Evolutionary conservation across 768 basidiomycete species (phyloP), one percentile per base, ranked within the genome.

Genomic region (Cyathus striatus): DNA sequence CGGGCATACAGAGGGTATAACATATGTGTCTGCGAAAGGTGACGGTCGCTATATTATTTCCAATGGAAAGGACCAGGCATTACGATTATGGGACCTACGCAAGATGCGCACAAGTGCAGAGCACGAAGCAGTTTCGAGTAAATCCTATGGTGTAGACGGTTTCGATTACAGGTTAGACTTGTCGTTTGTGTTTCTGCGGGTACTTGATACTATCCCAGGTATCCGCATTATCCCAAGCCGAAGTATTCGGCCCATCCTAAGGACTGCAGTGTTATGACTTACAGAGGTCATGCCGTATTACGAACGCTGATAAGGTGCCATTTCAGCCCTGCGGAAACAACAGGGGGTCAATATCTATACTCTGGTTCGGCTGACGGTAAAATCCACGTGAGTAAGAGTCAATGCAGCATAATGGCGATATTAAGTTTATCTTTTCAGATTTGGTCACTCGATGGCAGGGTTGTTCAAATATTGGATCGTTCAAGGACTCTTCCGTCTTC

Each of bases 231-330:
- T 54, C 80, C 81, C 3, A 81, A 72, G 45, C 84, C 83, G 5
- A 70, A 61, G 47, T 69, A 65, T 50, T 51, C 61, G 12, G 80
- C 82, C 9, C 94, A 94, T 62, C 95, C 92, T 5, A 67, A 75
- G 44, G 93, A 98, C 55, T 92, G 91, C 58, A 93, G 90, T 52
- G 84, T 98, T 24, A 95, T 95, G 94, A 86, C 89, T 2, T 99
- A 90, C 60, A 76, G 90, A 33, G 96, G 96, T 1, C 96, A 98
- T 57, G 70, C 80, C 9, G 91, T 98, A 18, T 64, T 95, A 33
- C 77, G 86, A 33, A 99, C 96, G 0, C 78, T 99, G 43, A 96
- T 99, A 52, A 77, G 96, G 43, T 97, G 94, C 59, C 86, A 97
- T 65, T 99, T 98, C 66, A 94, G 91, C 52, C 96, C 96, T 17